Evolutionary conservation across 331 rosid genomes (phyloP).

Genomic region (Quercus phellos): DNA sequence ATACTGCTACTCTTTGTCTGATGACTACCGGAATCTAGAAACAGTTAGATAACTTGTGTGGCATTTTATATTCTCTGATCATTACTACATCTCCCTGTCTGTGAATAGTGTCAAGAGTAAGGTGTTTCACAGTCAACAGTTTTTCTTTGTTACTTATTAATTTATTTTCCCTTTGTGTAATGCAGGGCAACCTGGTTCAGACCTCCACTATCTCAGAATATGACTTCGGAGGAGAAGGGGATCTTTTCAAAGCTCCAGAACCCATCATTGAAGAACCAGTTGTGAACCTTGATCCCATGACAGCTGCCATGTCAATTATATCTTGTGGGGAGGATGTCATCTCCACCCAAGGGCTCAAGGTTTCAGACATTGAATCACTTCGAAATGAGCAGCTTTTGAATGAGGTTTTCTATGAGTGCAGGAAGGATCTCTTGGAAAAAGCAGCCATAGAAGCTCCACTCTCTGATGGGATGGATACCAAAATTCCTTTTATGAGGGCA

Average conservation of each 20-base stretch:
- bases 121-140: neutral
- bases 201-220: constrained; percentile 62
- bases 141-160: neutral
- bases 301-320: constrained; percentile 74
- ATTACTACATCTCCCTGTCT: neutral
- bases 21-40: neutral
- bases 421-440: constrained; percentile 68
- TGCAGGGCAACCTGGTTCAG: constrained; percentile 55
- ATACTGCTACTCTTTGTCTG: too few relatives aligned
- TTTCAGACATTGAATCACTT: constrained; percentile 68
- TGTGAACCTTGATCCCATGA: constrained; percentile 56
- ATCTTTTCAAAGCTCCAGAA: constrained; percentile 92
- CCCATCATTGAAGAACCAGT: constrained; percentile 60
- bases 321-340: constrained; percentile 73
- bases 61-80: neutral
- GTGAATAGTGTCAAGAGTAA: neutral
- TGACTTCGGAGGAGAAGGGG: constrained; percentile 90
- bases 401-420: constrained; percentile 72
- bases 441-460: constrained; percentile 53
- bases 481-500: constrained; percentile 41
- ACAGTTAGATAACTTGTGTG: neutral
- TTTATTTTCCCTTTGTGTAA: neutral
- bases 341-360: constrained; percentile 56
- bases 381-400: constrained; percentile 74
- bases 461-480: constrained; percentile 60